Conservation (phyloP, 2,329 filamentous ascomycete genomes). For the Ascochyta koolunga region DNA sequence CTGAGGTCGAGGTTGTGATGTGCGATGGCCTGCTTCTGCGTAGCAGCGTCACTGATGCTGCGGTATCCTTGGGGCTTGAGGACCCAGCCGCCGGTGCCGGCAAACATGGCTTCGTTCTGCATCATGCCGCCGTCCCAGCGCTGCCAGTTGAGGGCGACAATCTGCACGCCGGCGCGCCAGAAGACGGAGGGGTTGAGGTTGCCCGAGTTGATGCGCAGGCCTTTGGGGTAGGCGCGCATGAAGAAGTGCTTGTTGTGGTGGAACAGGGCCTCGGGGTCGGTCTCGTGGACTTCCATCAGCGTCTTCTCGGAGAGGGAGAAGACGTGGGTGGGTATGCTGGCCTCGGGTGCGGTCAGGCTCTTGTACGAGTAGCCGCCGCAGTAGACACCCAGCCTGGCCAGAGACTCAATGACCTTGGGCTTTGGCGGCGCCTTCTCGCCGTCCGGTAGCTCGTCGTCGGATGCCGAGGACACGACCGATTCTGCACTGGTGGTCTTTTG, state of each 20-base stretch:
- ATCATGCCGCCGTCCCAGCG: constrained; percentile 91
- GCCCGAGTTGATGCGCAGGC: constrained; percentile 79
- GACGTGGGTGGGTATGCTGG: constrained; percentile 64
- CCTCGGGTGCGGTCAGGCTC: constrained; percentile 68
- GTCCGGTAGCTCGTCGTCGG: constrained; percentile 47
- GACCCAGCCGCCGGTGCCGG: constrained; percentile 79
- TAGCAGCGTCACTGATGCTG: constrained; percentile 40
- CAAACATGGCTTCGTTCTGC: constrained; percentile 93
- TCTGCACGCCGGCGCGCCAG: constrained; percentile 88
- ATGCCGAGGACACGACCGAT: constrained; percentile 29
- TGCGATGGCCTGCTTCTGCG: constrained; percentile 55
- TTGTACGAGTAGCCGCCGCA: constrained; percentile 84
- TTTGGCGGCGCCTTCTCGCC: constrained; percentile 60
- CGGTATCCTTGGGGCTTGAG: constrained; percentile 81
- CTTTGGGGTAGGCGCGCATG: constrained; percentile 88
- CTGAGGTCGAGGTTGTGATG: constrained; percentile 67
- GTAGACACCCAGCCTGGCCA: constrained; percentile 81
- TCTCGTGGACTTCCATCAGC: constrained; percentile 69
- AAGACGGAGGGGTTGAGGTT: constrained; percentile 85
- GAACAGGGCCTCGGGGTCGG: constrained; percentile 67
- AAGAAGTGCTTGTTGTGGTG: constrained; percentile 80
- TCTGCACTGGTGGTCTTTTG: constrained; percentile 29
- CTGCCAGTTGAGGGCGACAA: constrained; percentile 95
- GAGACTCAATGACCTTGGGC: constrained; percentile 68
- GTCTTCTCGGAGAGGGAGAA: constrained; percentile 69